Percentiles rank a stretch among this genome's conserved stretches.
Conservation (phyloP, 2,329 filamentous ascomycete species). For the Aspergillus arachidicola region DNA sequence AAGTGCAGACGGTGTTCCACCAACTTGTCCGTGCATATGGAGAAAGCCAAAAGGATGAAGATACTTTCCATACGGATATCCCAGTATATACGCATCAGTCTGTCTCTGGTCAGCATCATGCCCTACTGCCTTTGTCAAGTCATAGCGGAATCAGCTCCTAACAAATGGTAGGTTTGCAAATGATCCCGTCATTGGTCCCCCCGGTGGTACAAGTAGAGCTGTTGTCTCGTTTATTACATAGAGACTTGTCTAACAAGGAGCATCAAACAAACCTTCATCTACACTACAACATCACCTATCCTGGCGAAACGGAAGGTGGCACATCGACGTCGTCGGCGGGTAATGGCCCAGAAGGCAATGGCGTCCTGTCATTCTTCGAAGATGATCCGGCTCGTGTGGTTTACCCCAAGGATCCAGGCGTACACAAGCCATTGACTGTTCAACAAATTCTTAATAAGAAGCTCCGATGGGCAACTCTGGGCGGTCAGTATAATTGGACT, state of each 20-base stretch:
- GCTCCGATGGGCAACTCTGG: constrained; percentile 90
- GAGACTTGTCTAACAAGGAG: constrained; percentile 69
- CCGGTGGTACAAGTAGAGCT: constrained; percentile 68
- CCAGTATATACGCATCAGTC: constrained; percentile 40
- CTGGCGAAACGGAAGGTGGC: constrained; percentile 25
- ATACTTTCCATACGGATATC: constrained; percentile 27
- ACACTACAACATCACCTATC: constrained; percentile 73
- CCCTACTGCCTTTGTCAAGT: background rate
- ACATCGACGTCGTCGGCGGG: constrained; percentile 48
- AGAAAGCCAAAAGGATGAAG: constrained; percentile 14
- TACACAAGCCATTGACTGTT: constrained; percentile 75
- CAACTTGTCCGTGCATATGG: constrained; percentile 28
- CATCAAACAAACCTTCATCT: constrained; percentile 91
- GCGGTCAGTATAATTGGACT: constrained; percentile 97
- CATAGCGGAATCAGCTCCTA: constrained; percentile 19
- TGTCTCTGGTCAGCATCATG: constrained; percentile 38
- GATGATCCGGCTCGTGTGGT: constrained; percentile 46
- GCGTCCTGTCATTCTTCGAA: constrained; percentile 53
- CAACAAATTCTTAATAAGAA: constrained; percentile 74
- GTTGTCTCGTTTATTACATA: constrained; percentile 74
- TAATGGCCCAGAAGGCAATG: constrained; percentile 22
- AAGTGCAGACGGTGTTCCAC: constrained; percentile 35
- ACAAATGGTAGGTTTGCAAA: constrained; percentile 68
- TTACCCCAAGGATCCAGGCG: constrained; percentile 66
- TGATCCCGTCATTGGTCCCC: constrained; percentile 76